Percentiles rank a stretch among this genome's conserved stretches.
Evolutionary conservation across 768 basidiomycete genomes (phyloP).

Genomic region (Trametopsis cervina): DNA sequence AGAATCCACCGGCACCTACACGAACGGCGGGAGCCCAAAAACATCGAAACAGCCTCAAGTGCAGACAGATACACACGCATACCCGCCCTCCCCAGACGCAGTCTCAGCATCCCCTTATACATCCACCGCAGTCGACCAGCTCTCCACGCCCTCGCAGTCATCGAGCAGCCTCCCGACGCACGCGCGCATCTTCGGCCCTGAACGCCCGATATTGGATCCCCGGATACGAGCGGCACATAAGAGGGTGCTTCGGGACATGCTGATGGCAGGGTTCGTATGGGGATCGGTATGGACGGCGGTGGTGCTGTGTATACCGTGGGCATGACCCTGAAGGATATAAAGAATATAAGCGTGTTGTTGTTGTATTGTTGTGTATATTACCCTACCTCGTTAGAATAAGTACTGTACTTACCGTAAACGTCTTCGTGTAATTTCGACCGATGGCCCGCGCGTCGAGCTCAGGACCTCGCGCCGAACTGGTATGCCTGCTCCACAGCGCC

Average conservation of each 20-base stretch:
- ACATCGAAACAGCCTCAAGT: not conserved
- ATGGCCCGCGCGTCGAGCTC: too few species aligned
- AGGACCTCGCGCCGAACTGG: too few species aligned
- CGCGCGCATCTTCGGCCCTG: slow-evolving; percentile 35
- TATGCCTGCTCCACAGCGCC: too few species aligned
- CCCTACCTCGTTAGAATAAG: too few species aligned
- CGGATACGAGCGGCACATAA: slow-evolving; percentile 28
- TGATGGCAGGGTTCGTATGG: slow-evolving; percentile 18
- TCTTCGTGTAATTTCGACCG: too few species aligned
- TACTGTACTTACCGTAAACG: too few species aligned
- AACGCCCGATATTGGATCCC: slow-evolving; percentile 31
- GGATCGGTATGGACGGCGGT: slow-evolving; percentile 9
- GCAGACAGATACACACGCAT: not conserved
- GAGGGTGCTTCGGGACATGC: slow-evolving; percentile 25
- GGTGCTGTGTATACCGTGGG: slow-evolving; percentile 11
- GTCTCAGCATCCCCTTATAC: not conserved
- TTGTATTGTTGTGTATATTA: too few species aligned
- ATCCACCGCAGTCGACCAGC: not conserved
- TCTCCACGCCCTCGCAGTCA: not conserved
- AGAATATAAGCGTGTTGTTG: too few species aligned
- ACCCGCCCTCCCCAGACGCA: not conserved
- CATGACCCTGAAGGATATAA: too few species aligned
- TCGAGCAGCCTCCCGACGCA: slow-evolving; percentile 5
- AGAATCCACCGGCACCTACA: too few species aligned
- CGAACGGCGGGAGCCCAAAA: not conserved